phyloP scores from a whole-genome alignment of 2,329 filamentous ascomycete genomes.

The Coniochaeta sp. region DNA sequence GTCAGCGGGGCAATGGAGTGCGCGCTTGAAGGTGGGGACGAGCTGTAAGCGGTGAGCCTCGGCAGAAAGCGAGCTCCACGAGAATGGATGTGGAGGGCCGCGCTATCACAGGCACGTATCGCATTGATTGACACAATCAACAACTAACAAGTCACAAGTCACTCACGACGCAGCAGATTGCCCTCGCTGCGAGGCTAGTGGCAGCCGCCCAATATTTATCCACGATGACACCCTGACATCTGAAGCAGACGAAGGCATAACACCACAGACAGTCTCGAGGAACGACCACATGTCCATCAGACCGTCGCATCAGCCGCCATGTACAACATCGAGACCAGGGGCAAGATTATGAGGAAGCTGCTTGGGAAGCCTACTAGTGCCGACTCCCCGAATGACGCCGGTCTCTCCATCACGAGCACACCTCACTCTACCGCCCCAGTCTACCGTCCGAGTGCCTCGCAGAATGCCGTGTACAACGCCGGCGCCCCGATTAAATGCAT shows the following conservation, averaged over 20 bases:
- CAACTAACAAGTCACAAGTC: no score
- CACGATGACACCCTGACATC: not conserved
- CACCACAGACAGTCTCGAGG: not conserved
- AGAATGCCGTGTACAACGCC: slow-evolving; percentile 45
- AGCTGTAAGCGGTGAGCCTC: not conserved
- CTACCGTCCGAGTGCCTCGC: slow-evolving; percentile 47
- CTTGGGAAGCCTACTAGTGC: slow-evolving; percentile 46
- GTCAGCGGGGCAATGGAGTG: not conserved
- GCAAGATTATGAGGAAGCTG: slow-evolving; percentile 54
- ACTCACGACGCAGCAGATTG: not conserved
- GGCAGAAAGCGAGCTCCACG: not conserved
- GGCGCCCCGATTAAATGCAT: slow-evolving; percentile 49
- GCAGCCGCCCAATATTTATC: not conserved
- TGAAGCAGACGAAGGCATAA: not conserved
- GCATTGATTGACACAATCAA: no score
- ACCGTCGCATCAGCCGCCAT: slow-evolving; percentile 8
- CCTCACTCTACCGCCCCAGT: slow-evolving; percentile 27
- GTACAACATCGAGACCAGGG: slow-evolving; percentile 34
- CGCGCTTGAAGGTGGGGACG: not conserved
- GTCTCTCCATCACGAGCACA: slow-evolving; percentile 38
- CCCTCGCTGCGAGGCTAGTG: not conserved
- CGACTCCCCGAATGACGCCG: slow-evolving; percentile 30
- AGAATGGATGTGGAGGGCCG: not conserved
- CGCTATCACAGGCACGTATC: no score
- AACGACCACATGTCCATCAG: not conserved